Evolutionary conservation across 352 stramenopile species (phyloP), one percentile per base, ranked within the genome.

Genomic region (Globisporangium uncinulatum): DNA sequence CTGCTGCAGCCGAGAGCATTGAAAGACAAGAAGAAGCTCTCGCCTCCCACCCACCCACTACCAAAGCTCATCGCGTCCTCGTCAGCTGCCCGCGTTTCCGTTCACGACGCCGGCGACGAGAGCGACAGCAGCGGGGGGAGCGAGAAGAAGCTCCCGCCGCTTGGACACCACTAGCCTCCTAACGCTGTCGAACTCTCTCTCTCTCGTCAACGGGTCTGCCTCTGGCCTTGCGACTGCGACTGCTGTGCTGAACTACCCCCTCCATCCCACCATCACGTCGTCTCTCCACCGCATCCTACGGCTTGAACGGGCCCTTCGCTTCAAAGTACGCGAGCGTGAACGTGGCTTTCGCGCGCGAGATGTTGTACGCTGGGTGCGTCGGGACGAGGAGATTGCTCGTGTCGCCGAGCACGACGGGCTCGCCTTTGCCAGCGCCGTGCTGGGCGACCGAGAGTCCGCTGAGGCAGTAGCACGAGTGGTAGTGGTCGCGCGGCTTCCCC

Each of bases 381-480:
- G 65, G 68, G 13, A 68, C 66, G 15, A 98, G 34, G 31, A 94
- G 56, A 60, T 97, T 97, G 51, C 71, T 67, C 7, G 62, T 51
- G 46, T 81, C 67, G 48, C 83, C 80, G 29, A 82, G 62, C 3
- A 93, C 76, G 2, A 86, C 61, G 0, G 81, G 76, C 10, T 62
- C 64, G 4, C 59, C 55, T 15, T 50, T 44, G 20, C 66, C 70
- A 24, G 77, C 68, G 48, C 86, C 79, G 59, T 98, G 87, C 74
- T 99, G 96, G 4, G 92, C 77, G 41, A 98, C 75, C 9, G 93
- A 98, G 21, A 99, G 70, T 3, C 97, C 97, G 61, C 87, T 98
- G 15, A 99, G 73, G 62, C 97, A 98, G 81, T 99, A 99, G 73
- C 96, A 99, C 21, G 92, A 98, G 79, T 99, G 97, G 73, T 99